Evolutionary conservation across 768 basidiomycete genomes (phyloP).

Genomic region (Termitomyces sp.): DNA sequence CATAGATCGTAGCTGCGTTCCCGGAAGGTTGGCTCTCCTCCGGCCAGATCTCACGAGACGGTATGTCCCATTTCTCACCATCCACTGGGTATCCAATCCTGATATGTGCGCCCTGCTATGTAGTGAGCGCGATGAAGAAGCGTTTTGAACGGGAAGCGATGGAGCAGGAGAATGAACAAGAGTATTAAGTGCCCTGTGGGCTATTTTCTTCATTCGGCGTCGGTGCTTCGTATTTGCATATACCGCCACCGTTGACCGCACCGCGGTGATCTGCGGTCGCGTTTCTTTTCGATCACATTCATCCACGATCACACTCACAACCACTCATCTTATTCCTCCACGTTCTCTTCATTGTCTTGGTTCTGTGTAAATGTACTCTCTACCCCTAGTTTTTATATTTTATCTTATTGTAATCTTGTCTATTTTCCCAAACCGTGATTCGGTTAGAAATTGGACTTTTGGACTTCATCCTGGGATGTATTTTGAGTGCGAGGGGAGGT

Average conservation of each 20-base stretch:
- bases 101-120: not conserved
- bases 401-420: conserved; percentile 1
- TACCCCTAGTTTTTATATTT: not conserved
- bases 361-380: not conserved
- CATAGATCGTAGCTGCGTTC: conserved; percentile 73
- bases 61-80: conserved; percentile 30
- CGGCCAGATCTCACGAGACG: conserved; percentile 84
- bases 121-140: conserved; percentile 87
- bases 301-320: not conserved
- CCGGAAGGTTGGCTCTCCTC: conserved; percentile 85
- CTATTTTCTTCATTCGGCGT: not conserved
- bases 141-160: conserved; percentile 67
- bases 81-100: not conserved
- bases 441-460: not conserved
- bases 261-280: not conserved
- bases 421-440: not conserved
- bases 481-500: too few relatives aligned
- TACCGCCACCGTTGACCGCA: not conserved
- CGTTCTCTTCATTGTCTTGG: not conserved
- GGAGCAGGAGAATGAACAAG: conserved; percentile 45
- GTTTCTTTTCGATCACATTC: not conserved
- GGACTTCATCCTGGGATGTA: not conserved
- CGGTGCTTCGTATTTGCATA: not conserved
- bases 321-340: not conserved
- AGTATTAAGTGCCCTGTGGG: not conserved